phyloP scores from a whole-genome alignment of 1,139 yeast species.

The Lodderomyces margitis region DNA sequence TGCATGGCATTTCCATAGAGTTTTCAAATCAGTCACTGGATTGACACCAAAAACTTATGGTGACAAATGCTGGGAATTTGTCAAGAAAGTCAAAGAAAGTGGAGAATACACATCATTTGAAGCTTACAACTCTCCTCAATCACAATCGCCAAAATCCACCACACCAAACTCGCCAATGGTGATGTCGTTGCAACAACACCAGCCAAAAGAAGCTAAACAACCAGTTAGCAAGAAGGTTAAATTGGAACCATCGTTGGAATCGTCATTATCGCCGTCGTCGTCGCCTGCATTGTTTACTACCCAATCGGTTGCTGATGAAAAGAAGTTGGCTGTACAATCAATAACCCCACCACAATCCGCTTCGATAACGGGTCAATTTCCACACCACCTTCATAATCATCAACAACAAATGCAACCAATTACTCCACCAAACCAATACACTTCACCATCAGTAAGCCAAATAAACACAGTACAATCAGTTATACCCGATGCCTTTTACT shows the following conservation, averaged over 20 bases:
- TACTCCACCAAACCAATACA: constrained; percentile 13
- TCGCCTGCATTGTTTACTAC: constrained; percentile 7
- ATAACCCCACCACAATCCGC: constrained; percentile 3
- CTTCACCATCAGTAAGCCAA: constrained; percentile 6
- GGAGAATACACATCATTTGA: constrained; percentile 18
- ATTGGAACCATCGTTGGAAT: constrained; percentile 1
- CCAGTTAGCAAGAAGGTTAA: constrained; percentile 7
- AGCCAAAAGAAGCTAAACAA: neutral
- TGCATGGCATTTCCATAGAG: constrained; percentile 95
- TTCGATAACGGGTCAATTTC: constrained; percentile 6
- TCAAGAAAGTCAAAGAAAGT: constrained; percentile 37
- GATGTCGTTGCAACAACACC: too few species aligned
- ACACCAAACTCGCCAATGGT: constrained; percentile 2
- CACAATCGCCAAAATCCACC: constrained; percentile 10
- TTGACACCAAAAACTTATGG: constrained; percentile 88
- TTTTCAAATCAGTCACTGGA: constrained; percentile 80
- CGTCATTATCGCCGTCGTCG: neutral
- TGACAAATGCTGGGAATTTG: constrained; percentile 77
- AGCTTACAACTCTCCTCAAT: constrained; percentile 8
- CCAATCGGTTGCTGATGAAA: constrained; percentile 5
- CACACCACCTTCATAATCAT: constrained; percentile 16
- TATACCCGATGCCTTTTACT: constrained; percentile 7
- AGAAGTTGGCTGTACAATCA: constrained; percentile 3
- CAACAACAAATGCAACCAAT: constrained; percentile 7
- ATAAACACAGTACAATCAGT: constrained; percentile 10